Evolutionary conservation across 345 rosid genomes (phyloP).

Genomic region (Dipteronia sinensis): DNA sequence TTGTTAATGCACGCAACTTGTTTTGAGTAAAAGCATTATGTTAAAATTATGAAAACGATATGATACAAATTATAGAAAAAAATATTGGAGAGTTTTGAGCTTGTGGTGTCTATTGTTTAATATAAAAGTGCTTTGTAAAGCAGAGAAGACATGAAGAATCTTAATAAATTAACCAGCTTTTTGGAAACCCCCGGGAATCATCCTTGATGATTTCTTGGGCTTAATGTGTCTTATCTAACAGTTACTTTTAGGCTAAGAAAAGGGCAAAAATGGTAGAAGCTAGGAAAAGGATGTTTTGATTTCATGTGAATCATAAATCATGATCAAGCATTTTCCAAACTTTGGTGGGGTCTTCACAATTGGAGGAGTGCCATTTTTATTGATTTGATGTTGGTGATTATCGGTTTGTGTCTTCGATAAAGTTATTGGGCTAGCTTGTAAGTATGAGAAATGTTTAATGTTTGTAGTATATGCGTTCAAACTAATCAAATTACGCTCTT

Average conservation of each 20-base stretch:
- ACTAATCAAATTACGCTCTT: too few relatives aligned
- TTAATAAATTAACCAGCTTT: conserved; percentile 23
- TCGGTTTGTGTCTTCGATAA: neutral
- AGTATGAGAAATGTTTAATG: too few relatives aligned
- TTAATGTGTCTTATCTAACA: conserved; percentile 21
- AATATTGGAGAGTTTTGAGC: neutral
- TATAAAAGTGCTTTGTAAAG: conserved; percentile 6
- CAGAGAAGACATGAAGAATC: conserved; percentile 34
- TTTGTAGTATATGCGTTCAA: too few relatives aligned
- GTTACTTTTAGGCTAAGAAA: conserved; percentile 40
- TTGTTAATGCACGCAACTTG: conserved; percentile 13
- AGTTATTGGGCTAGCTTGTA: neutral
- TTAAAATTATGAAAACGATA: neutral
- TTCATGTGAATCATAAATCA: neutral
- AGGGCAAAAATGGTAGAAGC: neutral
- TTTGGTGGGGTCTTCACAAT: neutral
- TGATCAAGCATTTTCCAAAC: neutral
- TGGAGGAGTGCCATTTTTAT: neutral
- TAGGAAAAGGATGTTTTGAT: too few relatives aligned
- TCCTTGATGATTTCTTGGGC: conserved; percentile 9
- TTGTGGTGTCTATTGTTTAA: conserved; percentile 7
- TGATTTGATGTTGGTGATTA: neutral
- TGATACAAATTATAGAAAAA: too few relatives aligned
- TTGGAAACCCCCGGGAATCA: conserved; percentile 11
- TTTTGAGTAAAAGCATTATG: conserved; percentile 14